Evolutionary conservation across 2,329 filamentous ascomycete genomes (phyloP), one percentile per base, ranked within the genome.

Genomic region (Xylariaceae sp.): DNA sequence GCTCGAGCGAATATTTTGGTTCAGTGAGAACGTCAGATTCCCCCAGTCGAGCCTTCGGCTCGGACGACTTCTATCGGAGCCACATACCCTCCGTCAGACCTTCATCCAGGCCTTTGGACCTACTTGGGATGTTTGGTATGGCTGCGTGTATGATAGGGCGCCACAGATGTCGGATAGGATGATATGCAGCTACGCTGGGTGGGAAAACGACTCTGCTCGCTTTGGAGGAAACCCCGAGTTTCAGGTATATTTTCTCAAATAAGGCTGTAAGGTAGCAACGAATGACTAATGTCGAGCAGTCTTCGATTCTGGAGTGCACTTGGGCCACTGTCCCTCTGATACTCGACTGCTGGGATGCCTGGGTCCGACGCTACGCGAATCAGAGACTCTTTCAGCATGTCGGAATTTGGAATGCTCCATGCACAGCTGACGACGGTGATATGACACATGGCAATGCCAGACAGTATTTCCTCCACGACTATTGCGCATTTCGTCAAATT

Each of bases 1-100:
- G 18, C 64, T 80, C 11, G 73, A 79, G 52, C 63, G 47, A 24
- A 76, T 81, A 36, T 69, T 78, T 41, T 57, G 74, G 47, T 58
- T 71, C 39, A 77, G 74, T 37, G 54, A 60, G 45, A 78, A 76
- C 47, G 46, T 73, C 35, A 64, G 69, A 38, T 62, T 81, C 1
- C 66, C 74, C 1, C 64, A 61, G 4, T 63, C 67, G 37, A 72
- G 66, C 38, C 67, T 56, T 9, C 56, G 64, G 24, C 60, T 81
- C 22, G 72, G 73, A 18, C 54, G 59, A 19, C 63, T 69, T 34
- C 65, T 81, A 12, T 78, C 75, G 3, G 49, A 53, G 16, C 38
- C 35, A 3, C 52, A 57, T 3, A 66, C 64, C 30, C 51, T 63
- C 12, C 54, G 57, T 3, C 53, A 62, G 37, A 53, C 68, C 24